These are phyloP conservation scores for Jatropha curcas DNA, from an alignment of 345 rosid genomes.

Conservation along the genomic window DNA sequence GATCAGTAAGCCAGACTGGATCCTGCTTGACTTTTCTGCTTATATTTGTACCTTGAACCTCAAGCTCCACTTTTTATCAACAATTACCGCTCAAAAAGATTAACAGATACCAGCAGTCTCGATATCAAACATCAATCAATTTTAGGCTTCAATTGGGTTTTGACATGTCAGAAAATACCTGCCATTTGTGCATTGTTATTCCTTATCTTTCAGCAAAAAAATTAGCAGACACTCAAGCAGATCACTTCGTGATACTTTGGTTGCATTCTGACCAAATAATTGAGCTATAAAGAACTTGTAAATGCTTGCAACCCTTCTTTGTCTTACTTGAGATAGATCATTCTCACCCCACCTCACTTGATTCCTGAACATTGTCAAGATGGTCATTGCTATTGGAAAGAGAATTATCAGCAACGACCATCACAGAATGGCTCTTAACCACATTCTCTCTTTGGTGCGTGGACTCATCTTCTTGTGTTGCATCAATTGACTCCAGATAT, in stretches of 20 bases:
- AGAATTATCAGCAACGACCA: conserved; percentile 13
- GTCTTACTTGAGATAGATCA: background rate
- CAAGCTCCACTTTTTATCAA: background rate
- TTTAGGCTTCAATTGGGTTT: background rate
- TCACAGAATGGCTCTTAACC: conserved; percentile 8
- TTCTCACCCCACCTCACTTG: background rate
- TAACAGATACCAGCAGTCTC: background rate
- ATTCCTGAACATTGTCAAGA: background rate
- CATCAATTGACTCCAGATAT: conserved; percentile 41
- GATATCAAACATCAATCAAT: background rate
- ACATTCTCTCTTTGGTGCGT: conserved; percentile 13
- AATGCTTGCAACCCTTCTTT: background rate
- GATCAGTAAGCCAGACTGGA: background rate
- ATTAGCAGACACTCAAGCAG: background rate
- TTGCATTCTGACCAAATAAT: conserved; percentile 2
- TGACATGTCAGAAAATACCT: background rate
- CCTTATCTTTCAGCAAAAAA: background rate
- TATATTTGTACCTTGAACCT: background rate
- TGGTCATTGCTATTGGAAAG: background rate
- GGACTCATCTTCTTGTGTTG: conserved; percentile 11
- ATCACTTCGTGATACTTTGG: background rate
- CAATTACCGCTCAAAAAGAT: background rate
- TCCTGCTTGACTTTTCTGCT: background rate
- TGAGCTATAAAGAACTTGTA: background rate
- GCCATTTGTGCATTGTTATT: background rate